These are phyloP conservation scores for Globisporangium yorkense DNA, from an alignment of 352 stramenopile species.

Conservation along the genomic window DNA sequence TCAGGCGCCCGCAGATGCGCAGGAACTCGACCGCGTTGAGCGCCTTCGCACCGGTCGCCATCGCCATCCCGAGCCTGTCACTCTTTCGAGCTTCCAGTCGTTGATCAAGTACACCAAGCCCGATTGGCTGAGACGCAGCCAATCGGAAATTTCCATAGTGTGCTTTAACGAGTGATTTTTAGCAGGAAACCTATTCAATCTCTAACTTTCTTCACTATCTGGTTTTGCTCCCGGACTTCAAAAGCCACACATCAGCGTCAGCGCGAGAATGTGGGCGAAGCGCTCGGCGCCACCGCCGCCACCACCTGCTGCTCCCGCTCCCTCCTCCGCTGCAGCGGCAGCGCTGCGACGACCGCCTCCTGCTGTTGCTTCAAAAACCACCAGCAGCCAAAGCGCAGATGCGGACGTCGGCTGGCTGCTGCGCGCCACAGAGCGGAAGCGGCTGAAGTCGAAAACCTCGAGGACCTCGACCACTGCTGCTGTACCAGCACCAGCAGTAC, in stretches of 20 bases:
- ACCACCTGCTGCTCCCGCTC: background rate
- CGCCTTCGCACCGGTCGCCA: constrained; percentile 49
- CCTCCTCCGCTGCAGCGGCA: constrained; percentile 4
- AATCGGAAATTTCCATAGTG: too few relatives aligned
- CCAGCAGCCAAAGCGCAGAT: background rate
- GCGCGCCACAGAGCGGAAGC: constrained; percentile 34
- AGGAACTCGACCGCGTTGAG: constrained; percentile 75
- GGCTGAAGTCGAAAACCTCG: constrained; percentile 7
- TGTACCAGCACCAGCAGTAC: background rate
- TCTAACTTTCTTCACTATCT: background rate
- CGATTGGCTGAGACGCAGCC: too few relatives aligned
- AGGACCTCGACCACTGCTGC: background rate
- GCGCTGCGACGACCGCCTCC: background rate
- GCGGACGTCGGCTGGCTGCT: constrained; percentile 32
- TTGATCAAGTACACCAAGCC: too few relatives aligned
- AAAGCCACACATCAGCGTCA: background rate
- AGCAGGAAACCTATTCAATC: background rate
- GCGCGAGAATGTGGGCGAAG: constrained; percentile 31
- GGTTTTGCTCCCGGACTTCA: background rate
- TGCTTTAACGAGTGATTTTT: background rate
- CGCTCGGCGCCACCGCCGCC: constrained; percentile 3
- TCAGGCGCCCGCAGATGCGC: constrained; percentile 68
- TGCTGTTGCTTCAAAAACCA: background rate
- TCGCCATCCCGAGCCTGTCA: constrained; percentile 17
- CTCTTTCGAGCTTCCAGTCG: too few relatives aligned